These are phyloP conservation scores for Boechera stricta DNA, from an alignment of 345 rosid species.

Conservation along the genomic window DNA sequence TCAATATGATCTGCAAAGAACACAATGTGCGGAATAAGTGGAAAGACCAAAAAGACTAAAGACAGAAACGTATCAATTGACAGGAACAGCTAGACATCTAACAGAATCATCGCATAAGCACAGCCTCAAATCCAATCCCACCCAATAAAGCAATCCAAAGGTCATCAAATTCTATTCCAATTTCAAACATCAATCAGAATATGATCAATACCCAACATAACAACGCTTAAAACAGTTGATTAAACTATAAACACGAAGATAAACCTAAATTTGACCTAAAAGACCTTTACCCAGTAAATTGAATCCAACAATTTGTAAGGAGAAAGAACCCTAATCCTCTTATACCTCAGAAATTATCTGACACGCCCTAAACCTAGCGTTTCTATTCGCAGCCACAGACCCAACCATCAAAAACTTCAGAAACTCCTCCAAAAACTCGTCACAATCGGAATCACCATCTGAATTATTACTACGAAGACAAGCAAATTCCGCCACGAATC, in stretches of 20 bases:
- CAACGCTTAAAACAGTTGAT: background rate
- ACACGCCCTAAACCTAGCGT: constrained; percentile 81
- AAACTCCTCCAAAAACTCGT: constrained; percentile 63
- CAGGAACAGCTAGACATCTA: too few species aligned
- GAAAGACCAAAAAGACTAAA: background rate
- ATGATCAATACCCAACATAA: background rate
- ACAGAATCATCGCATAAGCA: background rate
- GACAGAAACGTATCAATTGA: background rate
- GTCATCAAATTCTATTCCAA: background rate
- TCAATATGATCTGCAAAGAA: constrained; percentile 66
- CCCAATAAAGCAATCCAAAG: constrained; percentile 4
- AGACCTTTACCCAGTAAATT: background rate
- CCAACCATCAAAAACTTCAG: constrained; percentile 65
- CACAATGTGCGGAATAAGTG: constrained; percentile 5
- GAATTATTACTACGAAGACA: constrained; percentile 43
- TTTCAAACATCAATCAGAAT: background rate
- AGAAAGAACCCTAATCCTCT: background rate
- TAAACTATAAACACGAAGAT: background rate
- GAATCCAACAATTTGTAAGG: background rate
- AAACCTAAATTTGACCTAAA: background rate
- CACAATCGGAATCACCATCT: constrained; percentile 41
- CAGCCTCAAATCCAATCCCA: constrained; percentile 7
- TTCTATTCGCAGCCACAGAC: constrained; percentile 59
- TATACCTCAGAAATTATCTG: constrained; percentile 90
- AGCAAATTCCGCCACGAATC: constrained; percentile 72